Evolutionary conservation across 495 filamentous ascomycete genomes (phyloP), one percentile per base, ranked within the genome.

Genomic region (Pyrenopolyporus hunteri): DNA sequence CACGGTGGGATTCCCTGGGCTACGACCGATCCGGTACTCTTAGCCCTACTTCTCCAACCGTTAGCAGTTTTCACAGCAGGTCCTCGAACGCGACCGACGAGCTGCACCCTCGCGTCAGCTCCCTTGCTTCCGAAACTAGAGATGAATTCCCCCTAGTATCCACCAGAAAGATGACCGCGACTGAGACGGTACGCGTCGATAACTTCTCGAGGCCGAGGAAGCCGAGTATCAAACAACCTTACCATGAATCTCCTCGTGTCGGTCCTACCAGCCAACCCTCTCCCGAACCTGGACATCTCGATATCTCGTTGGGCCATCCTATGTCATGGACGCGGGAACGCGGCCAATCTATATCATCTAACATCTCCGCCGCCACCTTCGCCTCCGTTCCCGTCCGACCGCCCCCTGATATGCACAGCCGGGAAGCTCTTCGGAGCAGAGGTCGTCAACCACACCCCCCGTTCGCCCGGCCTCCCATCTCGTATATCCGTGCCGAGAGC

Each of bases 121-220:
- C 64, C 33, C 19, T 64, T 16, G 45, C 57, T 14, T 64, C 59
- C n/a, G 57, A 57, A 29, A 39, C 45, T 13, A 69, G 69, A 59
- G 51, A 77, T 63, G 71, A 72, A 32, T 66, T 64, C 17, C 57
- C 70, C 7, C 19, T 33, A 20, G 59, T 70, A 5, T 57, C 70
- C 4, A 61, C 53, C 16, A 67, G 63, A 23, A 67, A 56, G 40
- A 47, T 67, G 35, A 73, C 61, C 22, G 55, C 70, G 11, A 35
- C 57, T 31, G 68, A 73, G 37, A 63, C 66, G 16, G 60, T 60
- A 28, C 43, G 48, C 48, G 72, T 79, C 46, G 81, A 82, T 57
- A 83, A 82, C 60, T 82, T 83, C 59, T 82, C 80, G 1, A 75
- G 82, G 32, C 80, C 79, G 35, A 67, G 80, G 31, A 79, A 80